Conservation (phyloP, 768 basidiomycete species). For the Termitomyces sp. region DNA sequence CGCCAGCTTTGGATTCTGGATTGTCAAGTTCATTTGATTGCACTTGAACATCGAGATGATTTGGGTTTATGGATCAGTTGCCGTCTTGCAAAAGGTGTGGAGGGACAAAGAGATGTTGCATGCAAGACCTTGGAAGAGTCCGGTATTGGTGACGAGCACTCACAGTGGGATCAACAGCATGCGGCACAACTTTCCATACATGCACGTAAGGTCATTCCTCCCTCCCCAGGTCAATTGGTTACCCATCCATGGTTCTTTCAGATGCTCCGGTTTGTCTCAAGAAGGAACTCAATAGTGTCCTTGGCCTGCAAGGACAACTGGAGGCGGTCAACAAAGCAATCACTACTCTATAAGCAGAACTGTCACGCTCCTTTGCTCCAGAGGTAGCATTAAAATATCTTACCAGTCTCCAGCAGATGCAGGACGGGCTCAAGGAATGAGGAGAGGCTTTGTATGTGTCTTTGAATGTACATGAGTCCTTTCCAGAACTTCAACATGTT, state of each 20-base stretch:
- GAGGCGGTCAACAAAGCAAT: too few relatives aligned
- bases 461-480: constrained; percentile 27
- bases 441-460: constrained; percentile 30
- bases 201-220: not conserved
- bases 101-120: constrained; percentile 12
- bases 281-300: too few relatives aligned
- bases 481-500: constrained; percentile 29
- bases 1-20: too few relatives aligned
- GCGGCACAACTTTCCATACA: not conserved
- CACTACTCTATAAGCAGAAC: too few relatives aligned
- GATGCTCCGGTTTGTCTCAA: too few relatives aligned
- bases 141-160: constrained; percentile 1
- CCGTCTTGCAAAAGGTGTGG: constrained; percentile 13
- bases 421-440: constrained; percentile 16
- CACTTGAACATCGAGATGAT: not conserved
- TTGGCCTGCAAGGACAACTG: too few relatives aligned
- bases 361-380: too few relatives aligned
- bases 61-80: constrained; percentile 29
- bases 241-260: too few relatives aligned
- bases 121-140: constrained; percentile 14
- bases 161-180: not conserved
- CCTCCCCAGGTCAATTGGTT: too few relatives aligned
- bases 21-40: not conserved
- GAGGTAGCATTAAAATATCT: too few relatives aligned
- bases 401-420: constrained; percentile 19